phyloP scores from a whole-genome alignment of 305 asterid species.

The Caryopteris hybrid region DNA sequence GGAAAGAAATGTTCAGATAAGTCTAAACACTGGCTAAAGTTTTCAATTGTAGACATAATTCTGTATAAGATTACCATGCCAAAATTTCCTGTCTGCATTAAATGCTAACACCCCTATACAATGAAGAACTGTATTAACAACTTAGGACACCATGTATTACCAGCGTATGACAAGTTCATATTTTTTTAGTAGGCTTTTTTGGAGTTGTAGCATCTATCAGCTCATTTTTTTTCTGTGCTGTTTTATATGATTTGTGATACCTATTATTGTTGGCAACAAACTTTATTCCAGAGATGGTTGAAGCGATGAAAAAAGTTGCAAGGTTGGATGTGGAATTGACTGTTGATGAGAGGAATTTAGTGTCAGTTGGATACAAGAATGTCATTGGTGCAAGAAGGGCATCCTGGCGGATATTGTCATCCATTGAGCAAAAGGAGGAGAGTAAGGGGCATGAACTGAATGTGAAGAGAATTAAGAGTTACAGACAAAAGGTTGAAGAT shows the following conservation, averaged over 20 bases:
- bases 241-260: not conserved
- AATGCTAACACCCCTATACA: not conserved
- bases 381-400: constrained; percentile 88
- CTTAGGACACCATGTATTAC: not conserved
- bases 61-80: not conserved
- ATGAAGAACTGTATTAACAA: not conserved
- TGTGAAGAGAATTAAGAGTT: constrained; percentile 67
- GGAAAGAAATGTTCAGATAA: not conserved
- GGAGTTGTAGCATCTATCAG: not conserved
- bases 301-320: constrained; percentile 74
- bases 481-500: constrained; percentile 70
- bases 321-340: constrained; percentile 73
- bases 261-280: not conserved
- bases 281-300: constrained; percentile 68
- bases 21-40: not conserved
- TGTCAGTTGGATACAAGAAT: constrained; percentile 80
- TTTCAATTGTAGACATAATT: not conserved
- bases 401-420: constrained; percentile 81
- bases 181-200: not conserved
- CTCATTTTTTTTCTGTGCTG: not conserved
- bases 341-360: constrained; percentile 77
- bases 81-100: not conserved
- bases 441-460: constrained; percentile 75
- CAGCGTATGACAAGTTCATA: not conserved
- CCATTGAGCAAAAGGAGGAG: constrained; percentile 87